Base-by-base conservation (phyloP, 2,329 filamentous ascomycete species). In the Mollisiaceae sp. region DNA sequence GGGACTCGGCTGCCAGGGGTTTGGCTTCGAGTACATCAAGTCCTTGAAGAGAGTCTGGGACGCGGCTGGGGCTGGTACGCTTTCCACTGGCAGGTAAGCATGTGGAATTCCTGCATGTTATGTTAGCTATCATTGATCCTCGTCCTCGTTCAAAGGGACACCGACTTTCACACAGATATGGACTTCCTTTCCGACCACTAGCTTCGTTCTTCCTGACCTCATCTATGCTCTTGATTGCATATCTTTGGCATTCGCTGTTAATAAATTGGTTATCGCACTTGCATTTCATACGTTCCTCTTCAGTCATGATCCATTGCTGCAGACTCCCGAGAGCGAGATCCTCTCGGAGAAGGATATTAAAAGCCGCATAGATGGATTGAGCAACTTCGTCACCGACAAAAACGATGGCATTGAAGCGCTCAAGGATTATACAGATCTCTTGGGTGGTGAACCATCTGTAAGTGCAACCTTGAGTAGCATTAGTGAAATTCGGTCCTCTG, bases 361-460 rank as follows among this genome's bases (percentile, higher is more conserved):
- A 77, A 32, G 77, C 79, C n/a, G 77, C 75, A 69, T 82, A 82
- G 55, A 80, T 75, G 43, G 77, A 73, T 59, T 76, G 74, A 18
- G 80, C 72, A 36, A 76, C 71, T 50, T 77, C 72, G 63, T 82
- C 80, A 27, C 80, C 80, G 52, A 81, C 67, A 63, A 82, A 82
- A 20, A 78, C 67, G 6, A 82, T 65, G 20, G 74, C 72, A 56
- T 79, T 78, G 65, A 82, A 81, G 45, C 79, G 77, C 61, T 78
- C 75, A 32, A 82, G 74, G 22, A 81, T 80, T 71, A 79, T 78
- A 69, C 80, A 82, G 52, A 81, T 78, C 63, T 82, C 79, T 9
- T 71, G 63, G 3, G 75, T 74, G 8, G 76, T 73, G 65, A 78
- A 81, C 80, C 80, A 82, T 54, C 74, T 77, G 66, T 81, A 81